Conservation (phyloP, 2,329 filamentous ascomycete species). For the Aureobasidium sp. region DNA sequence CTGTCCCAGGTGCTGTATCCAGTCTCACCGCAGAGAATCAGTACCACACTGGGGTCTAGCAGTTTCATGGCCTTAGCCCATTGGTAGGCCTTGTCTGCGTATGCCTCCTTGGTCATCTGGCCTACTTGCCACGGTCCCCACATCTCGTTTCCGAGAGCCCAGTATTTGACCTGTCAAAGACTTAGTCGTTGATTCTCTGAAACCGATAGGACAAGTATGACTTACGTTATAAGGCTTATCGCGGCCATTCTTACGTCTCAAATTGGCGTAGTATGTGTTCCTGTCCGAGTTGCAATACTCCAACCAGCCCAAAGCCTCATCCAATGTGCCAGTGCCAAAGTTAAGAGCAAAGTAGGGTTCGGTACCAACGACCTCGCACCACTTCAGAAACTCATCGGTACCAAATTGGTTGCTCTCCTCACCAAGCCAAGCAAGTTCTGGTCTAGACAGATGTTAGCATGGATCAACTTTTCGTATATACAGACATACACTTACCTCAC, state of each 20-base stretch:
- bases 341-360: constrained; percentile 76
- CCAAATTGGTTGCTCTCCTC: constrained; percentile 72
- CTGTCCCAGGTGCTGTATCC: constrained; percentile 64
- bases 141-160: constrained; percentile 71
- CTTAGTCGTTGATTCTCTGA: not conserved
- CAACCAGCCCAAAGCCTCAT: constrained; percentile 60
- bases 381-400: constrained; percentile 79
- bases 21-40: constrained; percentile 68
- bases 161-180: constrained; percentile 55
- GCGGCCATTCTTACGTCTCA: constrained; percentile 66
- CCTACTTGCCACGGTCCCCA: constrained; percentile 62
- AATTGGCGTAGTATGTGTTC: constrained; percentile 74
- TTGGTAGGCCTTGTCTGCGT: constrained; percentile 59
- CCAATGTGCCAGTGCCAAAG: constrained; percentile 58
- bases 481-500: constrained; percentile 7
- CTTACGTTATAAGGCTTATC: constrained; percentile 63
- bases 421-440: constrained; percentile 72
- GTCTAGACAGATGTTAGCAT: constrained; percentile 32
- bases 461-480: no score
- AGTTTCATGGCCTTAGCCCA: constrained; percentile 66
- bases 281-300: constrained; percentile 78
- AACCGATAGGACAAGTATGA: not conserved
- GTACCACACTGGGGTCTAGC: constrained; percentile 58
- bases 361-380: constrained; percentile 63
- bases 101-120: constrained; percentile 61